Evolutionary conservation across 1,284 basidiomycete species (phyloP).

Genomic region (Boletellus dicymbophilus): DNA sequence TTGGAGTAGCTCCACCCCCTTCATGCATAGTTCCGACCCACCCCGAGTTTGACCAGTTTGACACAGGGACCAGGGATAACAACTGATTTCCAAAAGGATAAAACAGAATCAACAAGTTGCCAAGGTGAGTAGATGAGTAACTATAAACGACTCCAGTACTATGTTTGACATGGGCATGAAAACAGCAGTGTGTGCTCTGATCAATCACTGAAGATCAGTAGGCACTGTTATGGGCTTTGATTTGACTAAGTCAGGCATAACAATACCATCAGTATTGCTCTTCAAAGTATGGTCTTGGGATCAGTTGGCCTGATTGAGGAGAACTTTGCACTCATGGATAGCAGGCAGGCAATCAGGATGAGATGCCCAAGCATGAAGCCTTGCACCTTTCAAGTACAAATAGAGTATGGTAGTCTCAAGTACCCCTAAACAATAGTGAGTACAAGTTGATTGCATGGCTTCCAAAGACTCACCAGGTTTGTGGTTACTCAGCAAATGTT

Average conservation of each 20-base stretch:
- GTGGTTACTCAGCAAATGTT: not conserved
- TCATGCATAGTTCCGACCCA: too few species aligned
- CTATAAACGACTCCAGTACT: constrained; percentile 1
- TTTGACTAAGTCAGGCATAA: too few species aligned
- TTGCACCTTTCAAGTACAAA: constrained; percentile 6
- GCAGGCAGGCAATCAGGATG: not conserved
- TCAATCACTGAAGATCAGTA: not conserved
- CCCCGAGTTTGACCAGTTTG: too few species aligned
- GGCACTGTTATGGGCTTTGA: not conserved
- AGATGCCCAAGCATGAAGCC: constrained; percentile 5
- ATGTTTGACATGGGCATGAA: not conserved
- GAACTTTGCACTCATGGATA: constrained; percentile 11
- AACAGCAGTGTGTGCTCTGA: not conserved
- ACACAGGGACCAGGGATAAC: not conserved
- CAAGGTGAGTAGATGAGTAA: not conserved
- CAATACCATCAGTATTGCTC: too few species aligned
- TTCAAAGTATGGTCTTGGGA: not conserved
- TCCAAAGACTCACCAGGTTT: not conserved
- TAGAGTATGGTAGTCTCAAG: constrained; percentile 16
- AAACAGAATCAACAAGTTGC: constrained; percentile 4
- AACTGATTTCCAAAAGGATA: not conserved
- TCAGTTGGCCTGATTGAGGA: constrained; percentile 6
- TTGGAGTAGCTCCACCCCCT: too few species aligned
- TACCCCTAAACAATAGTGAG: constrained; percentile 18
- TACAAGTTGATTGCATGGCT: too few species aligned